Evolutionary conservation across 1,284 basidiomycete species (phyloP), one percentile per base, ranked within the genome.

Genomic region (Coniferiporia weirii): DNA sequence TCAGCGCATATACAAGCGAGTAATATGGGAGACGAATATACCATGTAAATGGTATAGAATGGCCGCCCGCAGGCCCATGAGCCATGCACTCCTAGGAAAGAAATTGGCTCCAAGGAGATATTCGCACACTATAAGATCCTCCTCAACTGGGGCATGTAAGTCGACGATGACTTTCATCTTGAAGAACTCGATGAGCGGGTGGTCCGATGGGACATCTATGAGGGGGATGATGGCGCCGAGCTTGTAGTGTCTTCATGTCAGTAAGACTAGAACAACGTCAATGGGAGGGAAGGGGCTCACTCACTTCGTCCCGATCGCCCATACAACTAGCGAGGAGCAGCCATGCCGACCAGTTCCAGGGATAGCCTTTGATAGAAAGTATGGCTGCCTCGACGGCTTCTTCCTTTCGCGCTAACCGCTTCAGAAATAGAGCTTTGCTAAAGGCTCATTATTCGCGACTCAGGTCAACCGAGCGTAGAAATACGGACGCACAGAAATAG

Each of bases 331-430:
- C 85, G 19, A 98, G 77, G 56, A 94, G 80, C 19, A 82, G 77
- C 96, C 97, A 99, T 3, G 88, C 81, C 27, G 91, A 92, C 96
- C 97, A 99, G 70, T 98, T 98, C 87, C 94, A 99, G 7, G 93
- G 89, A 68, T 90, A 93, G 3, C 79, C 78, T 52, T 82, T 79
- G 52, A 98, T 86, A 5, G 93, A 95, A 36, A 84, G 73, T 17
- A 98, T 75, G 7, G 87, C 81, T 64, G 79, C 84, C 68, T 95
- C 93, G 38, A 96, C 89, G 0, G 96, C 94, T 68, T 93, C 91
- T 63, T 92, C 86, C 46, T 91, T 81, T 64, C 89, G 79, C 51
- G 84, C 84, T 57, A 95, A 74, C 13, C 92, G 85, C 56, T 84
- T 85, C 52, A 94, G 80, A 64, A 96, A 85, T 8, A 96, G 72